Base-by-base conservation (phyloP, 805 yeast species). In the Sungouiozyma intestinalis region DNA sequence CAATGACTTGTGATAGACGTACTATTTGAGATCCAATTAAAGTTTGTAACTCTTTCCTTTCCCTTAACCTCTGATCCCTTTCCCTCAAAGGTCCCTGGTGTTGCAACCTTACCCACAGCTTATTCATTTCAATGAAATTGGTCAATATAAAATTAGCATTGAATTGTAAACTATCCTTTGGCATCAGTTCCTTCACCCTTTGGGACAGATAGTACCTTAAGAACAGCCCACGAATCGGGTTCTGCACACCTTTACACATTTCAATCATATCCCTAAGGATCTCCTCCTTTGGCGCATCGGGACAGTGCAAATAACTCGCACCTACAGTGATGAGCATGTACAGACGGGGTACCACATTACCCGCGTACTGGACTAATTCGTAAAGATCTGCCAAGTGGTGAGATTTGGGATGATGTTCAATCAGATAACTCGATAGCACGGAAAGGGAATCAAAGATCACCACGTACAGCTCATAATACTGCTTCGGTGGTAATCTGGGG, bases 251-350 rank as follows among this genome's bases (percentile, higher is more conserved):
- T 34, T 94, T 74, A 49, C 94, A 81, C 98, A 92, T 92, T 62
- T 92, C 98, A 54, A 90, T 81, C 94, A 92, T 82, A 58, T 92
- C 98, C 60, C 83, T 85, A 77, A 90, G 74, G 40, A 92, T 81
- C 49, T 87, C 97, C 54, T 76, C 76, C 31, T 77, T 72, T 0
- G 97, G 95, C 4, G 45, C 35, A 42, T 79, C 85, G 1, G 80
- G 73, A 8, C 79, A 71, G 6, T 82, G 67, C 81, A 90, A 78
- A 65, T 83, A 87, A 2, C 85, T 86, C 1, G 94, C 78, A 7
- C 98, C 98, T 14, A 92, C 90, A 2, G 94, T 90, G 35, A 92
- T 82, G 97, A 92, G 86, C 64, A 92, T 69, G 58, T 92, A 92
- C 43, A 92, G 67, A 44, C 98, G 72, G 2, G 98, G 98, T 14